Evolutionary conservation across 2,329 filamentous ascomycete species (phyloP).

Genomic region (Monosporascus sp.): DNA sequence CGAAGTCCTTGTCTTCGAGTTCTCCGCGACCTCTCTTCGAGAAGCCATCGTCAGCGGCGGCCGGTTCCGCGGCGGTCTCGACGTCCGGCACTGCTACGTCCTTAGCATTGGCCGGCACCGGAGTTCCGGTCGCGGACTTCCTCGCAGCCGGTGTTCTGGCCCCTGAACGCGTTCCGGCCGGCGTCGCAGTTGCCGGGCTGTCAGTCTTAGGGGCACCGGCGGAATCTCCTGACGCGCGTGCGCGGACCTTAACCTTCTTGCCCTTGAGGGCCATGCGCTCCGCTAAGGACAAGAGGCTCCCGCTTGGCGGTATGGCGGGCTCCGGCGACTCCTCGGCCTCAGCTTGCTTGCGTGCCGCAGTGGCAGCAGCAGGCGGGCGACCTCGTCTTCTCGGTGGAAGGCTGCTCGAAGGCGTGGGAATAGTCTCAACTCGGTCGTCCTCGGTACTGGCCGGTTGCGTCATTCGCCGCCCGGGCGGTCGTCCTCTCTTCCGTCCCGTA

Average conservation of each 20-base stretch:
- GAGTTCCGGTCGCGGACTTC: background rate
- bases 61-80: background rate
- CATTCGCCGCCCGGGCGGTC: conserved; percentile 6
- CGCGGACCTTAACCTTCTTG: conserved; percentile 48
- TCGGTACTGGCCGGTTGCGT: conserved; percentile 3
- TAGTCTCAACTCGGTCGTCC: background rate
- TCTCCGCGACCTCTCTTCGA: conserved; percentile 16
- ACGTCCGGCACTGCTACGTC: background rate
- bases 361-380: conserved; percentile 26
- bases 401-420: conserved; percentile 1
- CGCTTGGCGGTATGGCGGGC: conserved; percentile 8
- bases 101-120: conserved; percentile 3
- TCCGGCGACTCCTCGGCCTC: conserved; percentile 7
- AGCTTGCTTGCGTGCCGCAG: conserved; percentile 4
- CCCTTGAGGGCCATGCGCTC: conserved; percentile 52
- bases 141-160: background rate
- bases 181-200: background rate
- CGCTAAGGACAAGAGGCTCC: conserved; percentile 47
- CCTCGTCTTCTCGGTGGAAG: conserved; percentile 25
- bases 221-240: conserved; percentile 9
- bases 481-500: conserved; percentile 25
- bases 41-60: background rate
- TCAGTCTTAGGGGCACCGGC: conserved; percentile 3
- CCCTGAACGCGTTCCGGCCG: background rate
- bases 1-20: conserved; percentile 19